Conservation (phyloP, 306 rosid species). For the Inga laurina region DNA sequence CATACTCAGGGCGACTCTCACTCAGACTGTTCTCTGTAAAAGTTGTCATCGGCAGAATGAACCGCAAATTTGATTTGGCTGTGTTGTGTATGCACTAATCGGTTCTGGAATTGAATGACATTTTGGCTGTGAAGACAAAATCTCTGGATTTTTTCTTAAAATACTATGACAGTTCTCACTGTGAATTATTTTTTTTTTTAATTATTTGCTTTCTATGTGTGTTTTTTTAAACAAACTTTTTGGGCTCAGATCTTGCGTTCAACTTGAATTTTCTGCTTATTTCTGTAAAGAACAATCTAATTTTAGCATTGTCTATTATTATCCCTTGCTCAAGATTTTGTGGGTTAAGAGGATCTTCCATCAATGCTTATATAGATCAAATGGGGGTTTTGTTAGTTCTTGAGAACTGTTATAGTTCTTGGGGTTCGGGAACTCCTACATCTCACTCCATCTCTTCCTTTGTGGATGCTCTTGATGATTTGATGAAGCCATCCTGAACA, state of each 20-base stretch:
- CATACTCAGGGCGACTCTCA: conserved; percentile 34
- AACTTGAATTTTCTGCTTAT: background rate
- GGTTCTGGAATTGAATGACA: background rate
- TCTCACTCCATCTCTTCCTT: background rate
- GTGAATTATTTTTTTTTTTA: background rate
- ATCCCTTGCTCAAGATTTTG: conserved; percentile 3
- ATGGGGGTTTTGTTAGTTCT: conserved; percentile 39
- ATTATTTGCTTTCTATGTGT: background rate
- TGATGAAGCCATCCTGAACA: background rate
- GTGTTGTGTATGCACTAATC: background rate
- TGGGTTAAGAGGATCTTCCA: conserved; percentile 35
- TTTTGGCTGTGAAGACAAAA: background rate
- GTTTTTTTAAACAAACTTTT: background rate
- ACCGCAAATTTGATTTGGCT: background rate
- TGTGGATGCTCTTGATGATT: background rate
- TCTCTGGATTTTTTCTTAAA: background rate
- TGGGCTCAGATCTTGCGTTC: background rate
- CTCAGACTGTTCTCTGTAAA: conserved; percentile 46
- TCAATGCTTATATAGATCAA: conserved; percentile 36
- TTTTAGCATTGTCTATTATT: conserved; percentile 31
- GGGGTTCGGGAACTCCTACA: conserved; percentile 49
- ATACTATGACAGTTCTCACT: background rate
- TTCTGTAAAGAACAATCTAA: background rate
- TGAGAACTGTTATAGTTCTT: conserved; percentile 39
- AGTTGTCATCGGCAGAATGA: background rate